Evolutionary conservation across 2,329 filamentous ascomycete species (phyloP), one percentile per base, ranked within the genome.

Genomic region (Endothia cerciana): DNA sequence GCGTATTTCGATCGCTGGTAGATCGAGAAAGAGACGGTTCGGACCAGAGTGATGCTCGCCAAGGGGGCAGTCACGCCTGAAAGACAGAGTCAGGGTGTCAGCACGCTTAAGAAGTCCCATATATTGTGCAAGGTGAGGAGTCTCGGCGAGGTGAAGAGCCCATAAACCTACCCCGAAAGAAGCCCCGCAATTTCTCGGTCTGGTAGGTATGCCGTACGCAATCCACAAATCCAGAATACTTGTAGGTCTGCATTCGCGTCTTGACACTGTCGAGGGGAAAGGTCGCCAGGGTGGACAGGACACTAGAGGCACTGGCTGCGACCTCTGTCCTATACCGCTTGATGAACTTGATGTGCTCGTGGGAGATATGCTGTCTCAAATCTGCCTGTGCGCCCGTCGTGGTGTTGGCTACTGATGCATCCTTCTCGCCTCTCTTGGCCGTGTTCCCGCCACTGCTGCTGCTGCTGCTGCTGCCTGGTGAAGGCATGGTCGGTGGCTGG

Each of bases 181-280:
- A 96, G 33, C 92, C 91, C 59, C 84, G 81, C 47, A 89, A 77
- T 41, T 90, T 89, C 79, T 95, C 92, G 6, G 83, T 88, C 67
- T 82, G 84, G 78, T 95, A 95, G 11, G 92, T 94, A 71, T 91
- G 85, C 68, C 83, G 84, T 61, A 93, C 87, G 75, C 91, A 94
- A 76, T 92, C 89, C 74, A 85, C 78, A 77, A 91, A 92, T 71
- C 86, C 91, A 70, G 85, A 83, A 79, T 91, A 94, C 69, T 90
- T 88, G 78, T 95, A 94, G 70, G 91, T 91, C 81, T 96, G 92
- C 88, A 95, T 92, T 74, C 92, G 91, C 64, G 91, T 94, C 82
- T 96, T 96, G 76, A 94, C 90, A 73, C 92, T 94, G 77, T 96
- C 92, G 71, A 96, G 86, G 28, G 92, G 92, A 75, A 94, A 96